These are phyloP conservation scores for Colletotrichum noveboracense DNA, from an alignment of 2,329 filamentous ascomycete species.

Conservation along the genomic window DNA sequence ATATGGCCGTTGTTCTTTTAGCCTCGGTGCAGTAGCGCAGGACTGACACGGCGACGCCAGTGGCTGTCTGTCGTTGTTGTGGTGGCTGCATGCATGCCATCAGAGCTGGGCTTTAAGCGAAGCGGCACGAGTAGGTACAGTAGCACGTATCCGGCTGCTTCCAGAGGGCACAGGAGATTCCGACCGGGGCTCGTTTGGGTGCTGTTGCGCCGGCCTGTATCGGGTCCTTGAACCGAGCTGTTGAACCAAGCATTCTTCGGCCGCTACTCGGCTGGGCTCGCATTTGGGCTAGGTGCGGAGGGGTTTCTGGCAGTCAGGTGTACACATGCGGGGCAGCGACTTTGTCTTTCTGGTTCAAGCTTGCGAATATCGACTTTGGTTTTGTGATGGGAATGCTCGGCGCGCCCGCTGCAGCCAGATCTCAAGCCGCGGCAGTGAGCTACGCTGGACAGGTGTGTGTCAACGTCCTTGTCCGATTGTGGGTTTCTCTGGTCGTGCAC, in stretches of 20 bases:
- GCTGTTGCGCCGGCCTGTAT: neutral
- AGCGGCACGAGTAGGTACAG: neutral
- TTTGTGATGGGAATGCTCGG: neutral
- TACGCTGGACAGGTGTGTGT: neutral
- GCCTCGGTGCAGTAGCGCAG: slow-evolving; percentile 16
- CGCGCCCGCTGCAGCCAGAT: neutral
- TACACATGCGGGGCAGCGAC: slow-evolving; percentile 9
- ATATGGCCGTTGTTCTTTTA: slow-evolving; percentile 14
- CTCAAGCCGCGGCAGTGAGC: neutral
- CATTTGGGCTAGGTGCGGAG: neutral
- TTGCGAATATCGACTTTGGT: neutral
- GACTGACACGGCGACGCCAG: neutral
- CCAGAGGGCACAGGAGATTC: neutral
- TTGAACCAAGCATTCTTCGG: neutral
- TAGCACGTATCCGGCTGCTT: slow-evolving; percentile 4
- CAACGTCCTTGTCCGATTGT: neutral
- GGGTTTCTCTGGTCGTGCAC: neutral
- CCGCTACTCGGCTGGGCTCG: slow-evolving; percentile 1
- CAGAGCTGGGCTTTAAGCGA: slow-evolving; percentile 1
- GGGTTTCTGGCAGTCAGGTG: neutral
- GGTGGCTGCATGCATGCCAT: slow-evolving; percentile 10
- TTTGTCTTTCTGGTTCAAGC: neutral
- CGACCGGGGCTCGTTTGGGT: neutral
- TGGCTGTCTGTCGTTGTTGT: slow-evolving; percentile 2
- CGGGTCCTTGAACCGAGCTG: neutral